Evolutionary conservation across 148 eudicot genomes (phyloP), one percentile per base, ranked within the genome.

Genomic region (Amaranthus cruentus): DNA sequence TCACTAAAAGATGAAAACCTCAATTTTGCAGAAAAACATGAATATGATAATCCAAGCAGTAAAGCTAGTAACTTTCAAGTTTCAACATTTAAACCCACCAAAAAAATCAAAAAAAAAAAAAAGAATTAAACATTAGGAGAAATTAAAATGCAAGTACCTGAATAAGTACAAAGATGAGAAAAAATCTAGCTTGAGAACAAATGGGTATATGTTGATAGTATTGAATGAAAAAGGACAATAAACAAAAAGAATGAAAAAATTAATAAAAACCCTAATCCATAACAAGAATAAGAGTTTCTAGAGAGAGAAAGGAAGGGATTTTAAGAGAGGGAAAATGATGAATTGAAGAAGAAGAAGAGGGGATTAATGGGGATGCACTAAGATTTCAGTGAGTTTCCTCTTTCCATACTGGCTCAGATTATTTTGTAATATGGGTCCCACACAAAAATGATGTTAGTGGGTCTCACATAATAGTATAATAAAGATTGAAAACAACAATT

Each of bases 331-430:
- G 3, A 50, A 50, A 1, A 46, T 14, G 57, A 14, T 7, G 63
- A 60, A 44, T 42, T 64, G 68, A 65, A 47, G 55, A 48, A n/a
- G 55, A 61, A 56, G 2, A 13, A 72, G 12, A 48, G 54, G 71
- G 47, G 63, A 61, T 71, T 75, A 80, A 72, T 80, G 83, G 84
- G 77, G 78, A 65, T 64, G 84, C 81, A 81, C 81, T 74, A 77
- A 73, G 43, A 49, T 11, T 55, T 58, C 50, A 75, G 76, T 59
- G 77, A 67, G 73, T 60, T 73, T 52, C 53, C 55, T 51, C 77
- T 73, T 78, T 73, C 81, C 77, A 78, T 58, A 73, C 81, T 68
- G 73, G 77, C 81, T 73, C 81, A 68, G 77, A 73, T 78, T 73
- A 78, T 67, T 78, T 78, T 73, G 81, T 62, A 59, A 69, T 69